Percentiles rank a stretch among this genome's conserved stretches.
These are phyloP conservation scores for Excoecaria cochinchinensis DNA, from an alignment of 345 rosid genomes.

Conservation along the genomic window DNA sequence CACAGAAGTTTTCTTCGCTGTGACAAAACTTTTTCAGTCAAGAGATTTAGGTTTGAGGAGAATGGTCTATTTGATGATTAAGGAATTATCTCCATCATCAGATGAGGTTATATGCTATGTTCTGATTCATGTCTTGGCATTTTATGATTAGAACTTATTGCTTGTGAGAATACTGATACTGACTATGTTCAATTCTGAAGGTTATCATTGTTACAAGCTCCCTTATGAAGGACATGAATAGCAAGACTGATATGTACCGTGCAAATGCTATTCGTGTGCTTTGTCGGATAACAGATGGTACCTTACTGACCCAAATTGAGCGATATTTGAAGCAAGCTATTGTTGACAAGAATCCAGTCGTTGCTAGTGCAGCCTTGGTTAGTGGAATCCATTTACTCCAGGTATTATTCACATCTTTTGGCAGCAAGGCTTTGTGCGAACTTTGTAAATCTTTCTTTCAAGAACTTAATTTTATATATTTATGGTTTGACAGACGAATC, in stretches of 20 bases:
- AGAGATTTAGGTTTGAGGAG: constrained; percentile 91
- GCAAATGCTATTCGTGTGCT: constrained; percentile 99
- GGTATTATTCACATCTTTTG: constrained; percentile 39
- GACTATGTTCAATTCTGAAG: constrained; percentile 32
- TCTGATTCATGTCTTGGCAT: constrained; percentile 1
- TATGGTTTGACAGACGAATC: constrained; percentile 22
- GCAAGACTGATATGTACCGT: constrained; percentile 97
- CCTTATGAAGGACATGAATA: constrained; percentile 97
- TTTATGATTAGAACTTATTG: neutral
- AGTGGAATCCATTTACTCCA: constrained; percentile 94
- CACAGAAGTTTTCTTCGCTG: constrained; percentile 92
- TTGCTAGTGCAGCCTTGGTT: constrained; percentile 98
- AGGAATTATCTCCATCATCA: constrained; percentile 94
- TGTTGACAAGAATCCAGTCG: constrained; percentile 98
- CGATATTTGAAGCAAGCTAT: constrained; percentile 97
- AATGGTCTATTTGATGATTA: constrained; percentile 96
- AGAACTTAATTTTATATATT: neutral
- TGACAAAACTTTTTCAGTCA: constrained; percentile 95
- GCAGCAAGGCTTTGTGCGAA: neutral
- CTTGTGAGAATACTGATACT: constrained; percentile 8
- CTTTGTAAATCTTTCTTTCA: neutral
- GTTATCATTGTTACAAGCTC: constrained; percentile 98
- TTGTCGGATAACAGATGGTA: constrained; percentile 90
- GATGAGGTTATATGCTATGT: constrained; percentile 73
- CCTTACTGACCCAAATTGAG: constrained; percentile 89